phyloP scores from a whole-genome alignment of 345 rosid species.

The Lumnitzera racemosa region DNA sequence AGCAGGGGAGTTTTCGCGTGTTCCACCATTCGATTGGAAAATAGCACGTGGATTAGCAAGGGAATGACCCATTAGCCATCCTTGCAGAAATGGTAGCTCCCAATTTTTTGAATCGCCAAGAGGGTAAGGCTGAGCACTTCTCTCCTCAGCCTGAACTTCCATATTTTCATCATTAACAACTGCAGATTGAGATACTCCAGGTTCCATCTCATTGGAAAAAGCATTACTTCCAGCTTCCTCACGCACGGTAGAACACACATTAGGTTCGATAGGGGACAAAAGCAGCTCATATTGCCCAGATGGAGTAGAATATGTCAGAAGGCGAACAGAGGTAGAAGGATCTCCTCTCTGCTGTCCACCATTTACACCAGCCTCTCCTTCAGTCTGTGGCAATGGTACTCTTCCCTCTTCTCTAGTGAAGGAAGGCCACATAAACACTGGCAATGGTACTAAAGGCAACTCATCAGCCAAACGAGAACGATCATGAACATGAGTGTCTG shows the following conservation, averaged over 20 bases:
- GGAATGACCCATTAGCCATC: constrained; percentile 64
- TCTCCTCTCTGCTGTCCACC: constrained; percentile 33
- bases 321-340: constrained; percentile 39
- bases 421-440: constrained; percentile 41
- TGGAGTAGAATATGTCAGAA: constrained; percentile 40
- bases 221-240: constrained; percentile 26
- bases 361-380: constrained; percentile 29
- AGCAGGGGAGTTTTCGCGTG: constrained; percentile 18
- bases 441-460: constrained; percentile 44
- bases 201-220: constrained; percentile 26
- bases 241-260: constrained; percentile 23
- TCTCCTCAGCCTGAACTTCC: constrained; percentile 36
- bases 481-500: constrained; percentile 42
- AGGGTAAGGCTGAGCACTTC: constrained; percentile 32
- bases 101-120: constrained; percentile 46
- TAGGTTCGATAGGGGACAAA: constrained; percentile 48
- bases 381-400: constrained; percentile 29
- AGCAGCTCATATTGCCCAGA: constrained; percentile 41
- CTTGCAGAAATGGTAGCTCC: constrained; percentile 67
- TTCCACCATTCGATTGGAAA: constrained; percentile 16
- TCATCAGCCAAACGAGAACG: constrained; percentile 42
- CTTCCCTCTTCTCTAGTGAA: constrained; percentile 38
- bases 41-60: constrained; percentile 38
- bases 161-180: constrained; percentile 32
- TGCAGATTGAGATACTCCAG: constrained; percentile 24